Base-by-base conservation (phyloP, 2,329 filamentous ascomycete genomes). In the Penicillium decumbens region DNA sequence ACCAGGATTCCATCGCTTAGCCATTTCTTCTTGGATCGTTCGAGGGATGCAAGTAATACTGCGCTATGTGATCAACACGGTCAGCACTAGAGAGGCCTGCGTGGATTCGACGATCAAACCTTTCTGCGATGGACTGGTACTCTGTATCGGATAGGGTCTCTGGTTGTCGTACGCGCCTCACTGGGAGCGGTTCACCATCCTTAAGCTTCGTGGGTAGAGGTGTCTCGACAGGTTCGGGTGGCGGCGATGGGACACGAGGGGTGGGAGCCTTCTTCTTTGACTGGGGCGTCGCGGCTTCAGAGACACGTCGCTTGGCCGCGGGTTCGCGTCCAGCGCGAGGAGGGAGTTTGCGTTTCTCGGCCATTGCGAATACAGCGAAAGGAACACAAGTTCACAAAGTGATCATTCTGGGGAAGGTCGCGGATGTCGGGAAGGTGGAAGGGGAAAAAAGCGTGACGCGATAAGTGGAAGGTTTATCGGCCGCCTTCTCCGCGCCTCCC, bases 111-210 rank as follows among this genome's bases (percentile, higher is more conserved):
- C 10, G 33, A 37, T 49, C 63, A 53, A 51, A 77, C 75, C 75
- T 81, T 61, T 82, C 77, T 23, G 78, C 77, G 48, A 83, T 77
- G 32, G 76, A 78, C 66, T 83, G 81, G 61, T 81, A 84, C 48
- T 82, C 79, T 46, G 72, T 69, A 32, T 70, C 60, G 5, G 79
- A 71, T 8, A 83, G 66, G 30, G 67, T 63, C 4, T 65, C 56
- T 0, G 75, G 61, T 58, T 84, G 82, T 35, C 75, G 74, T 49
- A 75, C 70, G 13, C 71, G 62, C 6, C 80, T 65, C 2, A 76
- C 79, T 2, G 82, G 82, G 5, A 85, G 69, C 37, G 75, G 73
- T 44, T 78, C 74, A 42, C 71, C 74, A 45, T 82, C 78, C 48
- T 70, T 69, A 10, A 84, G 61, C 48, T 76, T 79, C 4, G 76